These are phyloP conservation scores for Parathielavia hyrcaniae DNA, from an alignment of 495 filamentous ascomycete genomes.

Conservation along the genomic window DNA sequence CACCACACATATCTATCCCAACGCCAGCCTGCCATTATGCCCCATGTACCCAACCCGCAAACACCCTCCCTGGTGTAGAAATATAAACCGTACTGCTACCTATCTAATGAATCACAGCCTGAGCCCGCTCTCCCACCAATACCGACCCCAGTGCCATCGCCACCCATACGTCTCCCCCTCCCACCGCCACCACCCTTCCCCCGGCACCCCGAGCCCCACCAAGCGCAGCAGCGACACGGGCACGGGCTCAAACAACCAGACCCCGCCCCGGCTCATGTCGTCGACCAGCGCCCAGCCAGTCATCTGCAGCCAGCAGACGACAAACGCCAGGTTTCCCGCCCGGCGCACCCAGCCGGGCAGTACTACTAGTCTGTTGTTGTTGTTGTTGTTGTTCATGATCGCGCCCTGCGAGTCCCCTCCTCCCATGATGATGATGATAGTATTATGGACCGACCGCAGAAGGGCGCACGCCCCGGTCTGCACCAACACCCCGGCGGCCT, in stretches of 20 bases:
- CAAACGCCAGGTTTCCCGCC: constrained; percentile 48
- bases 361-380: constrained; percentile 15
- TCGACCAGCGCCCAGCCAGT: constrained; percentile 50
- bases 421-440: too few species aligned
- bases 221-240: constrained; percentile 55
- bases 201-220: constrained; percentile 48
- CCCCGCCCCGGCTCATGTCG: constrained; percentile 54
- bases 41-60: not conserved
- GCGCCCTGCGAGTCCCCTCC: too few species aligned
- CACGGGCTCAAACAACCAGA: constrained; percentile 66
- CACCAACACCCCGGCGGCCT: constrained; percentile 49
- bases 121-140: constrained; percentile 63
- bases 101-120: constrained; percentile 30
- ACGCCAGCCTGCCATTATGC: not conserved
- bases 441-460: not conserved
- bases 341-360: constrained; percentile 38
- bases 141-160: constrained; percentile 44
- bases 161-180: constrained; percentile 46
- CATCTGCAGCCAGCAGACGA: constrained; percentile 51
- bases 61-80: too few species aligned
- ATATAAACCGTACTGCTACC: too few species aligned
- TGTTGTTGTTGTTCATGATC: too few species aligned
- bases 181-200: constrained; percentile 52
- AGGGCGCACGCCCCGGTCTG: constrained; percentile 34
- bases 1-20: not conserved